phyloP scores from a whole-genome alignment of 148 eudicot genomes.

The Spergularia marina region DNA sequence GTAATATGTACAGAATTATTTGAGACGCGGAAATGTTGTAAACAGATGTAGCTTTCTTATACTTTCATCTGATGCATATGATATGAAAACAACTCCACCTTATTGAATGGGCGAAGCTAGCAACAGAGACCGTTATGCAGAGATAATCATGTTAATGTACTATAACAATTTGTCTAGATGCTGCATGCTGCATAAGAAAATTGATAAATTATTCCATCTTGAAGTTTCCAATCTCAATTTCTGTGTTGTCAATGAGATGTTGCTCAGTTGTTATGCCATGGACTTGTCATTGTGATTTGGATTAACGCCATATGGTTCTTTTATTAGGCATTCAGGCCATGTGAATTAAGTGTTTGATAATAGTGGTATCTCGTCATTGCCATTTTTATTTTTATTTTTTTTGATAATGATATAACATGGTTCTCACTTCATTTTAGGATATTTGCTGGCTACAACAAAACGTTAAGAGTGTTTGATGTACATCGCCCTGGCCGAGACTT shows the following conservation, averaged over 20 bases:
- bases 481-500: conserved; percentile 98
- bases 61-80: neutral
- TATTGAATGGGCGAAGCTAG: neutral
- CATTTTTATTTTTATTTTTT: neutral
- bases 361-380: neutral
- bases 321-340: neutral
- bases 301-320: neutral
- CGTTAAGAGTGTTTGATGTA: conserved; percentile 72
- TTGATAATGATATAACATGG: neutral
- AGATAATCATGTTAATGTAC: neutral
- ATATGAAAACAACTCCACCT: neutral
- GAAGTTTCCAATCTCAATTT: neutral
- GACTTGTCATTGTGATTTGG: neutral
- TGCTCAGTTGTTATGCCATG: neutral
- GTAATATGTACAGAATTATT: neutral
- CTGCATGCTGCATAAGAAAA: neutral
- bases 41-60: neutral
- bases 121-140: neutral
- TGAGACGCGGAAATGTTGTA: neutral
- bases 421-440: conserved; percentile 43
- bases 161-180: neutral
- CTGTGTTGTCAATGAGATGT: neutral
- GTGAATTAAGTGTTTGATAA: neutral
- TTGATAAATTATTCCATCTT: neutral
- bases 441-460: conserved; percentile 92